Conservation (phyloP, 805 yeast species). For the Diddensiella santjacobensis region DNA sequence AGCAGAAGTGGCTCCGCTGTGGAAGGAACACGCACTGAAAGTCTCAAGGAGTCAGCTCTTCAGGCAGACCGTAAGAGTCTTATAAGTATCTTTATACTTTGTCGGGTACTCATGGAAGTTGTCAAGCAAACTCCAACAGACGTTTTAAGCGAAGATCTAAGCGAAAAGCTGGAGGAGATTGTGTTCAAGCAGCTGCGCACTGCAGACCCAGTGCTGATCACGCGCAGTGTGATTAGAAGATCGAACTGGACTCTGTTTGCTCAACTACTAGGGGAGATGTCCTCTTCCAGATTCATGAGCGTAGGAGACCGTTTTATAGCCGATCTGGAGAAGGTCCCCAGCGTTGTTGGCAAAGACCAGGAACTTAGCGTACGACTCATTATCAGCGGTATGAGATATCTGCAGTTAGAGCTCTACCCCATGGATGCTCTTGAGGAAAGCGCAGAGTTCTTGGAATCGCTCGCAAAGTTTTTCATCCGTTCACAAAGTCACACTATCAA, state of each 20-base stretch:
- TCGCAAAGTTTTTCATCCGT: conserved; percentile 74
- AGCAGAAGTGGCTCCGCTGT: conserved; percentile 9
- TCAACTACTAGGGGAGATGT: conserved; percentile 84
- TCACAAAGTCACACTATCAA: conserved; percentile 63
- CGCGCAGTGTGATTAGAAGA: conserved; percentile 70
- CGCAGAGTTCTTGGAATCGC: conserved; percentile 81
- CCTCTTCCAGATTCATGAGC: conserved; percentile 72
- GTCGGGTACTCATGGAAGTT: conserved; percentile 89
- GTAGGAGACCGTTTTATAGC: conserved; percentile 94
- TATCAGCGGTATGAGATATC: conserved; percentile 87
- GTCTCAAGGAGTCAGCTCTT: conserved; percentile 51
- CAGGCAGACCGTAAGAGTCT: conserved; percentile 84
- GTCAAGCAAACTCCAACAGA: conserved; percentile 82
- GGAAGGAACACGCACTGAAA: conserved; percentile 5
- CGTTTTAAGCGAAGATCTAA: conserved; percentile 70
- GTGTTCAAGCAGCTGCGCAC: conserved; percentile 85
- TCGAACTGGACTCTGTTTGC: conserved; percentile 95
- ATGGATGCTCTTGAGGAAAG: conserved; percentile 87
- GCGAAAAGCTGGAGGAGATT: conserved; percentile 84
- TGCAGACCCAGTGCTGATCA: conserved; percentile 71
- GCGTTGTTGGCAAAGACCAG: conserved; percentile 42
- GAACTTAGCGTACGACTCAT: conserved; percentile 67
- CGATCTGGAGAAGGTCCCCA: conserved; percentile 79
- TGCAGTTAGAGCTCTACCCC: conserved; percentile 77
- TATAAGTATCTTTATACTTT: conserved; percentile 80